Evolutionary conservation across 768 basidiomycete species (phyloP), one percentile per base, ranked within the genome.

Genomic region (Dictyophora rubrovolvata): DNA sequence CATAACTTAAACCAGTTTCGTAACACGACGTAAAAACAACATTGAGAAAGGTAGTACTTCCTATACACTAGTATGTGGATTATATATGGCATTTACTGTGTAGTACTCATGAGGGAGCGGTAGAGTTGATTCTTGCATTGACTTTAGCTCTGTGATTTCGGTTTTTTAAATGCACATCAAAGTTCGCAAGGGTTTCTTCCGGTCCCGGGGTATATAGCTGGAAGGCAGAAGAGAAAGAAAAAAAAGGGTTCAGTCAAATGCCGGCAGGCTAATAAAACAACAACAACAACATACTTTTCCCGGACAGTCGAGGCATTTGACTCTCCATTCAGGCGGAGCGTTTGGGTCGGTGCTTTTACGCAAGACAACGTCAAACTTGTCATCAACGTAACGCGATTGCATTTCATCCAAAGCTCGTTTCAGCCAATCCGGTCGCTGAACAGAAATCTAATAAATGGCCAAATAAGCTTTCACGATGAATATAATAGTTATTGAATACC

Each of bases 181-280:
- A 98, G 69, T 97, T 96, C 22, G 79, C 76, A 53, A 97, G 71
- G 11, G 89, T 89, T 71, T 94, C 86, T 8, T 80, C 86, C 11
- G 90, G 90, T 50, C 94, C 94, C 49, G 93, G 85, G 65, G 87
- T 90, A 76, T 96, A 98, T 59, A 96, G 70, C 85, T 93, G 65
- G 48, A 59, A 55, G 53, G 57, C 35, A 37, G 14, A 55, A 61
- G 61, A n/a, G 0, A 33, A 35, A 65, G 61, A 57, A 63, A 7
- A 7, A 7, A 28, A 42, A 3, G 12, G 42, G n/a, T 14, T 42
- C 42, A 42, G 10, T 42, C 10, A 12, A 28, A 55, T n/a, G 34
- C 21, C 36, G 36, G 35, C 18, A 16, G 17, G 22, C 37, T 48
- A 53, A 53, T n/a, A 35, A 48, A 16, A n/a, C 12, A 59, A 20